phyloP scores from a whole-genome alignment of 441 rosid species.

The Eruca vesicaria region DNA sequence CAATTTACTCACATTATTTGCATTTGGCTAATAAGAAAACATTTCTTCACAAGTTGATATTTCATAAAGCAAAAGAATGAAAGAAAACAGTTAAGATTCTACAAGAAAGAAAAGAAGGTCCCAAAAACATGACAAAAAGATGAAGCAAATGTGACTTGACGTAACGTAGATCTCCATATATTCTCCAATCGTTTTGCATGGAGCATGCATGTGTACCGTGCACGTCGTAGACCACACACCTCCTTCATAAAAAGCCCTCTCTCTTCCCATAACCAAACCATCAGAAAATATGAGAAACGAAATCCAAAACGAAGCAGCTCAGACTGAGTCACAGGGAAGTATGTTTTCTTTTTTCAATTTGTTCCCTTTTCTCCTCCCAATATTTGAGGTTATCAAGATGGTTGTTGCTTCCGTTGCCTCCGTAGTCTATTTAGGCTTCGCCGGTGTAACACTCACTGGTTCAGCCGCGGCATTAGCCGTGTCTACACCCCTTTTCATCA shows the following conservation, averaged over 20 bases:
- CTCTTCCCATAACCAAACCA: not conserved
- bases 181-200: not conserved
- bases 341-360: not conserved
- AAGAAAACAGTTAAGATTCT: not conserved
- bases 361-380: not conserved
- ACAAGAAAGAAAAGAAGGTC: not conserved
- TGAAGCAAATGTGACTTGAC: not conserved
- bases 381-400: not conserved
- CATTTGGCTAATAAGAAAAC: not conserved
- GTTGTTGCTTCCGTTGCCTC: not conserved
- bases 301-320: not conserved
- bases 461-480: conserved; percentile 61
- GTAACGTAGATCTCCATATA: not conserved
- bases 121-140: not conserved
- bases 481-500: conserved; percentile 65
- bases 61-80: not conserved
- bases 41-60: not conserved
- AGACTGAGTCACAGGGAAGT: not conserved
- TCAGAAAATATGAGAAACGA: not conserved
- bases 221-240: conserved; percentile 16
- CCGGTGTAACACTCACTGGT: conserved; percentile 53
- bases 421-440: conserved; percentile 33
- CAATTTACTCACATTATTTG: not conserved
- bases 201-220: conserved; percentile 24
- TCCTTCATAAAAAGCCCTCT: not conserved